Evolutionary conservation across 768 basidiomycete species (phyloP).

Genomic region (Mycena metata): DNA sequence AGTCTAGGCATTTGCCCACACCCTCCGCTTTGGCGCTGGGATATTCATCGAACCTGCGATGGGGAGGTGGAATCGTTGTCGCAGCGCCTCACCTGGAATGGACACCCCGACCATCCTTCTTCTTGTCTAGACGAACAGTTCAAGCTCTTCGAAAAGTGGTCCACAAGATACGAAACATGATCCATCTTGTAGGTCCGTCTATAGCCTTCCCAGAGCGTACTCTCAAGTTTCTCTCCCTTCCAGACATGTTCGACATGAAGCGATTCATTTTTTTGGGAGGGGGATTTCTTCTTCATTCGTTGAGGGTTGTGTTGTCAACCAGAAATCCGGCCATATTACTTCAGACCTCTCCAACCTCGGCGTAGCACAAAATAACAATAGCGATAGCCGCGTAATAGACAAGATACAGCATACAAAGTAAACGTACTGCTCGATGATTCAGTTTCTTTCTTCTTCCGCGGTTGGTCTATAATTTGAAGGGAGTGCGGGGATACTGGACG

Average conservation of each 20-base stretch:
- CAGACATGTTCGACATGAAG: too few species aligned
- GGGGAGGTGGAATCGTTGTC: not conserved
- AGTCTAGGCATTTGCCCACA: not conserved
- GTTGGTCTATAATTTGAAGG: conserved; percentile 65
- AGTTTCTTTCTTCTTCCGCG: conserved; percentile 14
- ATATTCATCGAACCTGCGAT: not conserved
- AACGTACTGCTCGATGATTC: conserved; percentile 4
- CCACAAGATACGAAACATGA: not conserved
- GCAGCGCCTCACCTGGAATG: conserved; percentile 6
- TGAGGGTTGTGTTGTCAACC: too few species aligned
- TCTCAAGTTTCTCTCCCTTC: too few species aligned
- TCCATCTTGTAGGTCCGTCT: not conserved
- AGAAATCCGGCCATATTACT: too few species aligned
- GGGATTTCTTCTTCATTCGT: too few species aligned
- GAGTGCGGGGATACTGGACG: conserved; percentile 67
- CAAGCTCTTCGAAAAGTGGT: not conserved
- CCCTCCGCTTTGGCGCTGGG: conserved; percentile 13
- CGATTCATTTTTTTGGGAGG: too few species aligned
- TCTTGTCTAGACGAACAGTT: not conserved
- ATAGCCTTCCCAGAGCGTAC: too few species aligned
- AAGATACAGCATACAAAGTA: conserved; percentile 8
- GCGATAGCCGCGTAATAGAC: conserved; percentile 1
- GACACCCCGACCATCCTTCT: conserved; percentile 10
- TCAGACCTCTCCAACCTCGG: too few species aligned
- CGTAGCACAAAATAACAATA: not conserved